phyloP scores from a whole-genome alignment of 2,329 filamentous ascomycete species.

The Venturia nashicola region DNA sequence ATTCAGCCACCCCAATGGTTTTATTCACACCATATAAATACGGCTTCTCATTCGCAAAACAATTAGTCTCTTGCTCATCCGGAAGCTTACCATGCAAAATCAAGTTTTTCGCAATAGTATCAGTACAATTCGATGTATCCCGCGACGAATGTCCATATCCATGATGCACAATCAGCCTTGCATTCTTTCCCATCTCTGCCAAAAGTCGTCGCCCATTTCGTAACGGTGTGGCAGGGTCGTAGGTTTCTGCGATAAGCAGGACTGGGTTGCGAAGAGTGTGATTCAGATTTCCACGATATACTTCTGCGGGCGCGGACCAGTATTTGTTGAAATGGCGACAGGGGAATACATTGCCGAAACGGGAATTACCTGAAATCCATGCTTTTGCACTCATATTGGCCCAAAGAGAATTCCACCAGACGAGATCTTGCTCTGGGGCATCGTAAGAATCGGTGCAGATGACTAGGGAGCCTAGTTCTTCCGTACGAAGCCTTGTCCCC shows the following conservation, averaged over 20 bases:
- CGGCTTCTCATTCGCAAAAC: constrained; percentile 7
- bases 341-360: neutral
- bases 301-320: constrained; percentile 2
- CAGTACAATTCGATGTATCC: constrained; percentile 4
- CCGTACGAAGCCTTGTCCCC: neutral
- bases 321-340: constrained; percentile 5
- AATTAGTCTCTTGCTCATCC: neutral
- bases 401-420: neutral
- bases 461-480: neutral
- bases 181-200: constrained; percentile 1
- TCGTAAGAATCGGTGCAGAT: constrained; percentile 5
- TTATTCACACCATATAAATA: neutral
- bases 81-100: constrained; percentile 3
- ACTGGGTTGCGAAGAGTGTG: neutral
- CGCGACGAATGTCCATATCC: constrained; percentile 5
- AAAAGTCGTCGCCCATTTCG: constrained; percentile 4
- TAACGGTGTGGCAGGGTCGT: constrained; percentile 1
- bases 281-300: constrained; percentile 2
- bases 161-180: constrained; percentile 5
- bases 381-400: neutral
- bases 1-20: neutral
- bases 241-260: neutral
- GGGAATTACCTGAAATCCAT: neutral
- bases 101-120: neutral
- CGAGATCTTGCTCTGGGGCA: neutral